A percentile compares a stretch with the other conserved stretches of the same genome.
Conservation (phyloP, 176 grass and related monocot genomes). For the Musa itinerans region DNA sequence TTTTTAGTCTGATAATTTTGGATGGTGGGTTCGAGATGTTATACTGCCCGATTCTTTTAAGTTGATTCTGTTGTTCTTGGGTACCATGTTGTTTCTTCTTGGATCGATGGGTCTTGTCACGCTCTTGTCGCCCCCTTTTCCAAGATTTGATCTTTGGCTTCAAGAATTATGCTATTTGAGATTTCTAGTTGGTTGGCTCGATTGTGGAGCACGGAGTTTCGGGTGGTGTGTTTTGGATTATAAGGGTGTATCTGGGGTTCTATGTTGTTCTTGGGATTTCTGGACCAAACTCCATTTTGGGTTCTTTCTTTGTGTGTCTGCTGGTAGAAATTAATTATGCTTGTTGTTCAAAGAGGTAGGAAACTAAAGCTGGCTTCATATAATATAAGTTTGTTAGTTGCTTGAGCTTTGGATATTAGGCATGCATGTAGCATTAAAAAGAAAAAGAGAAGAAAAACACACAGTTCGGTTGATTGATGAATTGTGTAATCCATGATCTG, state of each 20-base stretch:
- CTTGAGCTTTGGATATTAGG: background rate
- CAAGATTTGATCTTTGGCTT: background rate
- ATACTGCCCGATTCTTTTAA: background rate
- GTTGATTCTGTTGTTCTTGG: background rate
- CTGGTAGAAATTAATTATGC: background rate
- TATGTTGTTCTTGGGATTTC: background rate
- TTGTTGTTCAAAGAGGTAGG: background rate
- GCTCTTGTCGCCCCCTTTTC: background rate
- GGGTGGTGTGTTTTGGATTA: background rate
- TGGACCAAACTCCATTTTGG: background rate
- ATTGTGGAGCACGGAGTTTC: background rate
- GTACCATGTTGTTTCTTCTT: background rate
- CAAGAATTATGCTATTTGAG: background rate
- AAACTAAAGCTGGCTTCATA: background rate
- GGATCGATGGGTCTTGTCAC: background rate
- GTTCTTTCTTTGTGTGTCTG: background rate
- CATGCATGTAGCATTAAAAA: background rate
- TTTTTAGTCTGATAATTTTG: background rate
- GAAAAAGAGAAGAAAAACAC: background rate
- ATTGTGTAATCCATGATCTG: background rate
- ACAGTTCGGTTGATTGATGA: background rate
- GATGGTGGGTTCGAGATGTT: background rate
- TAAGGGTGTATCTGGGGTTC: background rate
- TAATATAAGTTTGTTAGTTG: background rate
- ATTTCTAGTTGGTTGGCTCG: slow-evolving; percentile 1